Evolutionary conservation across 495 filamentous ascomycete species (phyloP), one percentile per base, ranked within the genome.

Genomic region (Aspergillus cavernicola): DNA sequence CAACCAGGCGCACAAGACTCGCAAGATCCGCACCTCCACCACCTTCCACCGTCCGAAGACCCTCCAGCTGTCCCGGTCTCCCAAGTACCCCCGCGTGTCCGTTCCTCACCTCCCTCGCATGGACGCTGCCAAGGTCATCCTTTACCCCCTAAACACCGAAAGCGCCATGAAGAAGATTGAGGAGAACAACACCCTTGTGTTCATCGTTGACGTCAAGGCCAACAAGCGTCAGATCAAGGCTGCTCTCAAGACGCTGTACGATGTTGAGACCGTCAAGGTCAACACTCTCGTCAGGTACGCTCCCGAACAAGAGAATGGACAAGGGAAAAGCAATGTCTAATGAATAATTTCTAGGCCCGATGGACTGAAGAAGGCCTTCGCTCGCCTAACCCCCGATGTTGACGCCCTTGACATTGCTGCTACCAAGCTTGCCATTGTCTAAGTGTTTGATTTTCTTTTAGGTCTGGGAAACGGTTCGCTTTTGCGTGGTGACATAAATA

Each of bases 111-210:
- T 82, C 63, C 86, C 92, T 63, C 89, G 89, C 58, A 86, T 97
- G 68, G 93, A 98, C 75, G 87, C 89, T 76, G 84, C 87, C 83
- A 92, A 93, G 80, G 77, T 92, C 68, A 85, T 95, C 69, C 79
- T 90, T 62, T 83, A 88, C 80, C 78, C 78, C 52, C 81, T 98
- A 56, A 99, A 99, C 83, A 97, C 93, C 47, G 93, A 98, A 85
- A 89, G 85, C 61, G 95, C 93, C 66, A 96, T 99, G 90, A 99
- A 99, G 90, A 97, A 96, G 87, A 95, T 97, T 60, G 95, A 97
- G 85, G 93, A 97, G 87, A 89, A 97, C 84, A 96, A 99, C 84
- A 96, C 93, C 63, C 81, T 97, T 19, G 95, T 97, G 62, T 97
- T 99, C 80, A 96, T 97, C 67, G 91, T 96, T 66, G 89, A 99